A percentile compares a stretch with the other conserved stretches of the same genome.
These are phyloP conservation scores for Torulaspora globosa DNA, from an alignment of 1,139 yeast species.

Conservation along the genomic window DNA sequence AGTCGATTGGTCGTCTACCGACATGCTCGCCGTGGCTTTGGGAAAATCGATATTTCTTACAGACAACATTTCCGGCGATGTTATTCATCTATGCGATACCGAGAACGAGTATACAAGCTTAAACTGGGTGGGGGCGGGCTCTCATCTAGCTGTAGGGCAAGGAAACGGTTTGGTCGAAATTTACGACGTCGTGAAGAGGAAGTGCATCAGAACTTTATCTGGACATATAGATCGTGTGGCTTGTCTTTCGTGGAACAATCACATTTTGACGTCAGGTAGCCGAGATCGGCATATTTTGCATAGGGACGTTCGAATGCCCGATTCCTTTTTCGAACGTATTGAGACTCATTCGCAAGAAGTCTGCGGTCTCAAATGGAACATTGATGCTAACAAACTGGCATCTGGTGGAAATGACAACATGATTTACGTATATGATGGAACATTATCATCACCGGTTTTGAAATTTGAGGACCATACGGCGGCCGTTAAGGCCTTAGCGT, in stretches of 20 bases:
- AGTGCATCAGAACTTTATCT: conserved; percentile 83
- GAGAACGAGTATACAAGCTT: conserved; percentile 52
- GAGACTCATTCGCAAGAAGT: conserved; percentile 88
- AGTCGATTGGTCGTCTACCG: conserved; percentile 94
- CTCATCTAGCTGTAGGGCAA: conserved; percentile 92
- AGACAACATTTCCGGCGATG: conserved; percentile 85
- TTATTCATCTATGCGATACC: conserved; percentile 62
- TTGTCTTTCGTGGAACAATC: conserved; percentile 92
- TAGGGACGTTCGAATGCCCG: conserved; percentile 85
- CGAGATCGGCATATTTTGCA: conserved; percentile 81
- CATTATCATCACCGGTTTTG: conserved; percentile 64
- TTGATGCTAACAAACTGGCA: conserved; percentile 80
- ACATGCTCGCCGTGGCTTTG: conserved; percentile 83
- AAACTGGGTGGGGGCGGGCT: conserved; percentile 92
- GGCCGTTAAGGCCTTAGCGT: conserved; percentile 92
- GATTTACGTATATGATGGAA: conserved; percentile 82
- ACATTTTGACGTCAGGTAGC: conserved; percentile 80
- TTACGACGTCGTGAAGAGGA: conserved; percentile 87
- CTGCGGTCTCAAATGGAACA: conserved; percentile 93
- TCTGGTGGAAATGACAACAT: conserved; percentile 94
- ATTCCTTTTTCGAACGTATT: conserved; percentile 69
- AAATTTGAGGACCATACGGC: conserved; percentile 83
- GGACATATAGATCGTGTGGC: conserved; percentile 87
- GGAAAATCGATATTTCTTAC: conserved; percentile 86
- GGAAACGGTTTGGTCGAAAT: conserved; percentile 82